Conservation (phyloP, 139 green algal genomes). For the Chlorella sp. region DNA sequence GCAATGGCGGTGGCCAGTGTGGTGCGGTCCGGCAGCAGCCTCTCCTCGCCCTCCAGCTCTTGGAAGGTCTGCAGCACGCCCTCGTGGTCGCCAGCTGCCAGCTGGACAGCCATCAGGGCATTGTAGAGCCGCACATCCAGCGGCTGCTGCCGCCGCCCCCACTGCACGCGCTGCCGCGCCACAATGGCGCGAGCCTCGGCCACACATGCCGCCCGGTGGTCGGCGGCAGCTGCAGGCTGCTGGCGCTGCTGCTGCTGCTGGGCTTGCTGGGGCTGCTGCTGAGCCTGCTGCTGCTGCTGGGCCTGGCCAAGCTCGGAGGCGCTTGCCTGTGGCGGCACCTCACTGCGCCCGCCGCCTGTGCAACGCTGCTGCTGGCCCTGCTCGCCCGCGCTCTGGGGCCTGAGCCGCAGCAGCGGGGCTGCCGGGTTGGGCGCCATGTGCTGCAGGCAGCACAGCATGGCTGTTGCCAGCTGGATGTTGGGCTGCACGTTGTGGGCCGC, state of each 20-base stretch:
- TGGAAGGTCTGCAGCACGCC: slow-evolving; percentile 13
- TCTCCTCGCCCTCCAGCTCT: background rate
- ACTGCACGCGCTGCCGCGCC: background rate
- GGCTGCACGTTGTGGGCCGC: slow-evolving; percentile 3
- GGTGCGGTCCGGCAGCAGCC: background rate
- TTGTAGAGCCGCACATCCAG: slow-evolving; percentile 17
- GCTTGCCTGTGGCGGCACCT: background rate
- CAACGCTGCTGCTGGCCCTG: background rate
- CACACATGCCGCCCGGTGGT: background rate
- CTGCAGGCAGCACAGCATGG: slow-evolving; percentile 37
- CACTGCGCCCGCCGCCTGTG: background rate
- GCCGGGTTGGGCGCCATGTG: background rate
- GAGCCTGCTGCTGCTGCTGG: background rate
- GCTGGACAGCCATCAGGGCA: slow-evolving; percentile 16
- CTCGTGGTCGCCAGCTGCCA: slow-evolving; percentile 19
- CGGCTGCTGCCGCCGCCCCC: background rate
- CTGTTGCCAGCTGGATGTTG: slow-evolving; percentile 23
- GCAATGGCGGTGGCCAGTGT: slow-evolving; percentile 8
- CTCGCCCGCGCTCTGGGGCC: background rate
- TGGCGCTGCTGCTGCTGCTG: background rate
- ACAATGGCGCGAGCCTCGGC: background rate
- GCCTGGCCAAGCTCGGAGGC: too few species aligned
- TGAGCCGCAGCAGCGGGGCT: too few species aligned
- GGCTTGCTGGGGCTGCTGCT: background rate
- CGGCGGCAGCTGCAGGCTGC: background rate